Percentiles rank a stretch among this genome's conserved stretches.
phyloP scores from a whole-genome alignment of 352 stramenopile genomes.

The Lagenidium giganteum region DNA sequence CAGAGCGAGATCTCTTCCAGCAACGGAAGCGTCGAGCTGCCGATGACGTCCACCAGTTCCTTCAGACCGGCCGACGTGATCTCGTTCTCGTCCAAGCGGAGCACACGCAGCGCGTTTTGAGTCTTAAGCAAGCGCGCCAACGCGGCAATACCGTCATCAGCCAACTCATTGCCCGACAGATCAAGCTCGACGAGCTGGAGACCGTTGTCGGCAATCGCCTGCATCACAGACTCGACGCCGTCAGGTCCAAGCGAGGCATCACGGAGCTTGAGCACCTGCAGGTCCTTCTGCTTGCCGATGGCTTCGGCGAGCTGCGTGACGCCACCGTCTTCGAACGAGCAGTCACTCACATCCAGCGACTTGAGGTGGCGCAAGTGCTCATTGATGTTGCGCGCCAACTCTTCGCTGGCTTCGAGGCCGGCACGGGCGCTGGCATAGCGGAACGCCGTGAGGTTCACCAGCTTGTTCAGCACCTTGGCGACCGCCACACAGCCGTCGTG shows the following conservation, averaged over 20 bases:
- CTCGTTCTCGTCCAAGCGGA: conserved; percentile 82
- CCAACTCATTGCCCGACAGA: conserved; percentile 88
- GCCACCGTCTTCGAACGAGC: conserved; percentile 84
- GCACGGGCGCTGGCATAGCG: conserved; percentile 67
- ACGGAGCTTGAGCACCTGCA: conserved; percentile 84
- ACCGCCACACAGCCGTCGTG: conserved; percentile 59
- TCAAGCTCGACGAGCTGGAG: conserved; percentile 78
- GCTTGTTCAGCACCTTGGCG: conserved; percentile 43
- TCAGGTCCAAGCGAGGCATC: conserved; percentile 85
- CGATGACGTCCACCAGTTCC: conserved; percentile 25
- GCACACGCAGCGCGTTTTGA: conserved; percentile 42
- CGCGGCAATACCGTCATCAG: conserved; percentile 53
- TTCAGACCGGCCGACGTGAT: conserved; percentile 54
- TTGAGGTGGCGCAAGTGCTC: conserved; percentile 41
- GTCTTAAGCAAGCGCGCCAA: conserved; percentile 58
- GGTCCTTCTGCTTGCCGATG: conserved; percentile 50
- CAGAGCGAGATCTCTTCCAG: conserved; percentile 55
- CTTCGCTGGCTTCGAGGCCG: conserved; percentile 40
- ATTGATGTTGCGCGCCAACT: conserved; percentile 41
- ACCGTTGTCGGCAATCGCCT: conserved; percentile 53
- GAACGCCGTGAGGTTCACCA: conserved; percentile 44
- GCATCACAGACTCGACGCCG: conserved; percentile 60
- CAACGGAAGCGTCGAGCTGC: conserved; percentile 19
- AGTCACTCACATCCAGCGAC: conserved; percentile 91
- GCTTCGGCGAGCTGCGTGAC: conserved; percentile 60